phyloP scores from a whole-genome alignment of 2,329 filamentous ascomycete genomes.

The Helminthosporium solani region DNA sequence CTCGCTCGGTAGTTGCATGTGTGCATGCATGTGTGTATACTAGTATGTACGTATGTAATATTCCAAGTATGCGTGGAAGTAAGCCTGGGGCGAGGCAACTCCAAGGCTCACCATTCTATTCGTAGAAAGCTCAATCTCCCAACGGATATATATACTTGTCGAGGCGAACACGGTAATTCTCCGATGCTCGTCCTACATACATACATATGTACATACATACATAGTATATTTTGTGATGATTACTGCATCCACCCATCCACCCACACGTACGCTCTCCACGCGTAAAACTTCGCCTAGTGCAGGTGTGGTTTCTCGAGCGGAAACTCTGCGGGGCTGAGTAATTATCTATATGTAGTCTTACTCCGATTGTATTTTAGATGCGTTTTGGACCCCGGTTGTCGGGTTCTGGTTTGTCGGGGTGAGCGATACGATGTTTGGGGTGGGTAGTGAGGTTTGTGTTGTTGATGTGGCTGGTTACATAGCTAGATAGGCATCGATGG shows the following conservation, averaged over 20 bases:
- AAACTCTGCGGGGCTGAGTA: neutral
- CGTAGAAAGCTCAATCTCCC: neutral
- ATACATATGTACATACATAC: too few relatives aligned
- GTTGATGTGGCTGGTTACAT: neutral
- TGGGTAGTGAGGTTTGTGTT: too few relatives aligned
- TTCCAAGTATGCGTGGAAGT: neutral
- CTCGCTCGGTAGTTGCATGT: too few relatives aligned
- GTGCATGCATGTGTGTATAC: neutral
- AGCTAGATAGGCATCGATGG: neutral
- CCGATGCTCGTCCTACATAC: neutral
- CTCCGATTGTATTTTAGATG: neutral
- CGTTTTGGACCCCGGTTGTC: too few relatives aligned
- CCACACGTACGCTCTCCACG: neutral
- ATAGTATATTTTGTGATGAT: too few relatives aligned
- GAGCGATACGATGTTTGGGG: neutral
- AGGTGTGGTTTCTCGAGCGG: neutral
- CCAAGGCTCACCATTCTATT: slow-evolving; percentile 3
- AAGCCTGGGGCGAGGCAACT: slow-evolving; percentile 5
- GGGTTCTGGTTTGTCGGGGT: neutral
- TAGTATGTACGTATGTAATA: neutral
- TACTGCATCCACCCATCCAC: too few relatives aligned
- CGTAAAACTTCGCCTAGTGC: neutral
- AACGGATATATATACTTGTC: neutral
- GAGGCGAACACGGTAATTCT: neutral
- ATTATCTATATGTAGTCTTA: too few relatives aligned